These are phyloP conservation scores for Phytophthora sp. DNA, from an alignment of 352 stramenopile genomes.

Conservation along the genomic window DNA sequence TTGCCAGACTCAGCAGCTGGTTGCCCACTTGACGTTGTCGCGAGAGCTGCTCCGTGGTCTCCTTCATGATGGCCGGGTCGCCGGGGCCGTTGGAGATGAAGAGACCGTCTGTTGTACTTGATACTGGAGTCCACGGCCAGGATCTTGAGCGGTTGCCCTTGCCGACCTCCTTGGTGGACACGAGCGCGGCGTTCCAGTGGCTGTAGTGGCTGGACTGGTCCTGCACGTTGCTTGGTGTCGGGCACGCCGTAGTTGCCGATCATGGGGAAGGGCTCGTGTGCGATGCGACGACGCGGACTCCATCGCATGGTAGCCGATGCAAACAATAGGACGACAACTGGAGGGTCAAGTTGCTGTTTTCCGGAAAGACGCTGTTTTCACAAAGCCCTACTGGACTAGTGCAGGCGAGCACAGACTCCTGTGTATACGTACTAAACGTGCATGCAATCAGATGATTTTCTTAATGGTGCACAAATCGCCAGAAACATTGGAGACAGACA, in stretches of 20 bases:
- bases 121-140: slow-evolving; percentile 98
- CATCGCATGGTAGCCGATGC: too few relatives aligned
- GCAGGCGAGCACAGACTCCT: too few relatives aligned
- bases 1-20: slow-evolving; percentile 95
- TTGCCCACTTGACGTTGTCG: slow-evolving; percentile 95
- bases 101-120: slow-evolving; percentile 99
- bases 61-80: slow-evolving; percentile 94
- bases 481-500: too few relatives aligned
- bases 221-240: slow-evolving; percentile 88
- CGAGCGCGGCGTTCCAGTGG: slow-evolving; percentile 95
- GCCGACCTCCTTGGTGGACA: slow-evolving; percentile 93
- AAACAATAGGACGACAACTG: too few relatives aligned
- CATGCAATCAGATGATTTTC: too few relatives aligned
- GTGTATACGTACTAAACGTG: too few relatives aligned
- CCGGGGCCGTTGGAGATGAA: slow-evolving; percentile 98
- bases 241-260: slow-evolving; percentile 97
- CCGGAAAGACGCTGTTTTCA: too few relatives aligned
- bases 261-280: slow-evolving; percentile 96
- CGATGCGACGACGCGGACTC: too few relatives aligned
- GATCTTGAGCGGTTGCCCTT: slow-evolving; percentile 95
- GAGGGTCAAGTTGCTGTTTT: too few relatives aligned
- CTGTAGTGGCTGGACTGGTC: slow-evolving; percentile 93
- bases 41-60: slow-evolving; percentile 93
- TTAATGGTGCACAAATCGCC: too few relatives aligned
- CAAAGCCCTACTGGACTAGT: too few relatives aligned